Percentiles rank a stretch among this genome's conserved stretches.
These are phyloP conservation scores for Penicillium sp. DNA, from an alignment of 2,329 filamentous ascomycete genomes.

Conservation along the genomic window DNA sequence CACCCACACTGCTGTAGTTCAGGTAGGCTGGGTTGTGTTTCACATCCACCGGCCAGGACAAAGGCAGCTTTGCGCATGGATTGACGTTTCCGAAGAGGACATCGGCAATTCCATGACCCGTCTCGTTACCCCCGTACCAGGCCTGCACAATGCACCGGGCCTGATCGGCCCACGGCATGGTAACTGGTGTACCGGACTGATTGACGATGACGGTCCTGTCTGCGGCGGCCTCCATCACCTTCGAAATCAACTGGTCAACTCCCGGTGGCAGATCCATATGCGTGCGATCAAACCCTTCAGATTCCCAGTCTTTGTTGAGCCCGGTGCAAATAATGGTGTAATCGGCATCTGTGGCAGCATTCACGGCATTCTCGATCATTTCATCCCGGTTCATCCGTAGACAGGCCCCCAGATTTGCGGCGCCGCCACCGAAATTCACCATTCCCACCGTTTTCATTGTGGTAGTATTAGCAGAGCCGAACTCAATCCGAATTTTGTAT, in stretches of 20 bases:
- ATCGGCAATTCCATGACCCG: slow-evolving; percentile 76
- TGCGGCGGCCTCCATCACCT: slow-evolving; percentile 63
- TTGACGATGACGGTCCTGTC: slow-evolving; percentile 67
- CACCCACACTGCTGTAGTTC: slow-evolving; percentile 69
- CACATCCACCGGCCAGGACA: slow-evolving; percentile 66
- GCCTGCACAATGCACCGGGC: slow-evolving; percentile 64
- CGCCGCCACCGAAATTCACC: slow-evolving; percentile 26
- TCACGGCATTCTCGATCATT: slow-evolving; percentile 14
- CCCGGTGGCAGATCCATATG: slow-evolving; percentile 56
- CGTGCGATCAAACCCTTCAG: slow-evolving; percentile 47
- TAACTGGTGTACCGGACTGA: slow-evolving; percentile 69
- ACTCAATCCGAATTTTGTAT: slow-evolving; percentile 36
- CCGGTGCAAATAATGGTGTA: slow-evolving; percentile 26
- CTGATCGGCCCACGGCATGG: slow-evolving; percentile 47
- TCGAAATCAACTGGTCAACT: slow-evolving; percentile 57
- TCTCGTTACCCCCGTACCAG: slow-evolving; percentile 82
- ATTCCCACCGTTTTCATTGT: slow-evolving; percentile 27
- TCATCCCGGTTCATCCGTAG: slow-evolving; percentile 17
- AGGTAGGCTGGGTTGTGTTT: slow-evolving; percentile 72
- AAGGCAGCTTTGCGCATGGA: slow-evolving; percentile 70
- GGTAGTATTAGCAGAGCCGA: slow-evolving; percentile 29
- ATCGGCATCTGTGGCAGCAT: slow-evolving; percentile 20
- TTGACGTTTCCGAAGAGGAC: slow-evolving; percentile 70
- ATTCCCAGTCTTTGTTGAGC: slow-evolving; percentile 36
- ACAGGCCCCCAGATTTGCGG: slow-evolving; percentile 29